Conservation (phyloP, 495 filamentous ascomycete genomes). For the Aspergillus biplanus region DNA sequence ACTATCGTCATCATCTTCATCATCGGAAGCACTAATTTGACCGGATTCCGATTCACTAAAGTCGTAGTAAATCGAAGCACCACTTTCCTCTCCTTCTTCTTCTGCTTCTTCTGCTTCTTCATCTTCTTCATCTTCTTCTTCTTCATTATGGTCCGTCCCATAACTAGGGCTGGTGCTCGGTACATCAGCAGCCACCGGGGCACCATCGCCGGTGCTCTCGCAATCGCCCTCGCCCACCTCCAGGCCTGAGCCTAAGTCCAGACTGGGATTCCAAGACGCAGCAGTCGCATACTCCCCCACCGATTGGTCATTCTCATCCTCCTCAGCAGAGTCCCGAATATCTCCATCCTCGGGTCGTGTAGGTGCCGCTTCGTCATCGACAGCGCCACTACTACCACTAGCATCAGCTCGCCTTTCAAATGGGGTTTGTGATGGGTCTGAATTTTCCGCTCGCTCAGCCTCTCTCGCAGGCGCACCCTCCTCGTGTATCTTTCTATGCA, state of each 20-base stretch:
- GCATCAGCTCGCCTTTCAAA: neutral
- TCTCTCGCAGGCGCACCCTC: conserved; percentile 1
- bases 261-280: neutral
- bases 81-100: neutral
- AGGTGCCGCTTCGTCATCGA: neutral
- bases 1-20: neutral
- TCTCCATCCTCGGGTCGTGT: neutral
- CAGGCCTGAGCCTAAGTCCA: neutral
- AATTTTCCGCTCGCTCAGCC: neutral
- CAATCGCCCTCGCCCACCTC: neutral
- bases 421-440: neutral
- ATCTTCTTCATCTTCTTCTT: conserved; percentile 5
- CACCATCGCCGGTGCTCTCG: neutral
- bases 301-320: conserved; percentile 13
- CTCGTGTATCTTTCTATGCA: conserved; percentile 12
- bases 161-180: no score
- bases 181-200: neutral
- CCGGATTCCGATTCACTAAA: conserved; percentile 1
- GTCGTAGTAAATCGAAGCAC: conserved; percentile 17
- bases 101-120: neutral
- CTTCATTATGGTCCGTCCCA: neutral
- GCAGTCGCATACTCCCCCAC: neutral
- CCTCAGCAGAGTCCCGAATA: neutral
- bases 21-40: neutral
- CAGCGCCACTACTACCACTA: neutral